phyloP scores from a whole-genome alignment of 2,329 filamentous ascomycete genomes.

The Apiospora kogelbergensis region DNA sequence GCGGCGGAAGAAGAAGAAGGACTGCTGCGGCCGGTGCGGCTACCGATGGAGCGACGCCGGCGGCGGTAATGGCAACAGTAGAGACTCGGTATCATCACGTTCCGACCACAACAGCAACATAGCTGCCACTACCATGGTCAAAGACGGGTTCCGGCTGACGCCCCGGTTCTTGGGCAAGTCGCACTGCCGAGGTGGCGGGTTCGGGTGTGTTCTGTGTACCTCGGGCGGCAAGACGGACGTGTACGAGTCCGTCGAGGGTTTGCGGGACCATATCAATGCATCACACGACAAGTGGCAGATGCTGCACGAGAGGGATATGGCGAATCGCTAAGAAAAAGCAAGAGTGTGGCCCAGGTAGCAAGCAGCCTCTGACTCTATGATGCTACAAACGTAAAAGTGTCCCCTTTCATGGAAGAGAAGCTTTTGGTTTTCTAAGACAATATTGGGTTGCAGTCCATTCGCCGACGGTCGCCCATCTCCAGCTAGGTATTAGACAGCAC shows the following conservation, averaged over 20 bases:
- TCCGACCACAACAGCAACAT: background rate
- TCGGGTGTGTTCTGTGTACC: conserved; percentile 41
- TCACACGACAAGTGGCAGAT: conserved; percentile 43
- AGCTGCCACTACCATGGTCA: conserved; percentile 25
- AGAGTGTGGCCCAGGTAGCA: background rate
- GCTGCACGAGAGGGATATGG: conserved; percentile 38
- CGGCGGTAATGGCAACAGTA: background rate
- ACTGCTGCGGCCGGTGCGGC: background rate
- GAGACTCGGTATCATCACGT: background rate
- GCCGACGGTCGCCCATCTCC: too few species aligned
- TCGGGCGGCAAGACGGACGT: conserved; percentile 35
- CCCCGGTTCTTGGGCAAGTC: conserved; percentile 41
- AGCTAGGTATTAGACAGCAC: too few species aligned
- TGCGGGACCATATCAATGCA: conserved; percentile 37
- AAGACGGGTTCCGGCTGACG: conserved; percentile 40
- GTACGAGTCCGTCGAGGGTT: conserved; percentile 29
- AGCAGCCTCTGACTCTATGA: too few species aligned
- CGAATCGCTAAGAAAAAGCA: conserved; percentile 13
- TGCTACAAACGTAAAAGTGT: too few species aligned
- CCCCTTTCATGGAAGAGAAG: too few species aligned
- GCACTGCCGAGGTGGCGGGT: conserved; percentile 33
- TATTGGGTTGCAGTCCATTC: too few species aligned
- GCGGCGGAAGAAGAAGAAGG: background rate
- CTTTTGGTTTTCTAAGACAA: background rate
- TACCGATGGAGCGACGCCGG: background rate